phyloP scores from a whole-genome alignment of 108 stramenopile genomes.

The Cyclotella atomus region DNA sequence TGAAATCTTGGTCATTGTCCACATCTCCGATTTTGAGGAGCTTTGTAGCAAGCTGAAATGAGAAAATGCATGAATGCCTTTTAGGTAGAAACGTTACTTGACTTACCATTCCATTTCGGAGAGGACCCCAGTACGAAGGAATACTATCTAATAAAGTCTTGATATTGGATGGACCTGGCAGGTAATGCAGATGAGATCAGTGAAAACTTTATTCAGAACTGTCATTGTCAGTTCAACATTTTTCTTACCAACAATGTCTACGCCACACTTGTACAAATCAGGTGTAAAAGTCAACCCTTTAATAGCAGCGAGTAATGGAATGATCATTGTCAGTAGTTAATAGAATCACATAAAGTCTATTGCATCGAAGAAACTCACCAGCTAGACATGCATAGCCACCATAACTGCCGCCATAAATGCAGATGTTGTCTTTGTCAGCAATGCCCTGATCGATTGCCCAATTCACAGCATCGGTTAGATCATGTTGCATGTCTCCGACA shows the following conservation, averaged over 20 bases:
- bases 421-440: slow-evolving; percentile 61
- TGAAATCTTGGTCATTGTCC: slow-evolving; percentile 64
- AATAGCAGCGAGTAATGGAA: background rate
- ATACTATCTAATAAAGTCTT: slow-evolving; percentile 65
- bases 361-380: slow-evolving; percentile 12
- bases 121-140: slow-evolving; percentile 67
- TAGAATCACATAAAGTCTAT: background rate
- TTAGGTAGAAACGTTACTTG: background rate
- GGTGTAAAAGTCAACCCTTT: slow-evolving; percentile 63
- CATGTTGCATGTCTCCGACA: slow-evolving; percentile 71
- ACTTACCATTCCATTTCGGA: slow-evolving; percentile 58
- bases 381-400: slow-evolving; percentile 72
- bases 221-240: background rate
- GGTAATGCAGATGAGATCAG: background rate
- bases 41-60: background rate
- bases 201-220: background rate
- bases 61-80: background rate
- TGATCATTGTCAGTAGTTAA: background rate
- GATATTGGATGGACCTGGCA: slow-evolving; percentile 62
- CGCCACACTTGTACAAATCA: slow-evolving; percentile 68
- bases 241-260: slow-evolving; percentile 62
- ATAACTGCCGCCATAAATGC: slow-evolving; percentile 67
- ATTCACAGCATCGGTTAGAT: slow-evolving; percentile 62
- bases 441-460: slow-evolving; percentile 66
- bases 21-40: slow-evolving; percentile 68